These are phyloP conservation scores for Talaromyces sp. DNA, from an alignment of 2,329 filamentous ascomycete genomes.

Conservation along the genomic window DNA sequence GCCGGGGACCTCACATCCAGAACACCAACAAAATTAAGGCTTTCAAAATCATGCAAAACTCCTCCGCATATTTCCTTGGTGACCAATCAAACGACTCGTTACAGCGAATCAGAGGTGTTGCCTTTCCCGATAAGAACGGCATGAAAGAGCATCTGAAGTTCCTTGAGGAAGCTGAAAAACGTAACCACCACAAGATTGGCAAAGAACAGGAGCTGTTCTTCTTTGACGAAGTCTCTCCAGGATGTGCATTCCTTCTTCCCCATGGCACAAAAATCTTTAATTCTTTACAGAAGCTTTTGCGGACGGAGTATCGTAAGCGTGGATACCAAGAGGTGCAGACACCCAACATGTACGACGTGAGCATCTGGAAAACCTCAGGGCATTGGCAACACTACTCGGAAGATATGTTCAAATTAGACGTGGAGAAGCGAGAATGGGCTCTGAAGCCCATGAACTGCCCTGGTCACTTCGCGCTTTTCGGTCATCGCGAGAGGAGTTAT, in stretches of 20 bases:
- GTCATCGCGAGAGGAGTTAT: slow-evolving; percentile 77
- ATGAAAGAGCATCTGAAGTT: slow-evolving; percentile 92
- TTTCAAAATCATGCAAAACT: slow-evolving; percentile 88
- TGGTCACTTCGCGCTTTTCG: slow-evolving; percentile 84
- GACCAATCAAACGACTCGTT: slow-evolving; percentile 91
- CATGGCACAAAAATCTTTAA: slow-evolving; percentile 94
- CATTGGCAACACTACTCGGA: slow-evolving; percentile 94
- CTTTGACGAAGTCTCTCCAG: slow-evolving; percentile 90
- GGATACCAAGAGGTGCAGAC: slow-evolving; percentile 94
- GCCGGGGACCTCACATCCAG: slow-evolving; percentile 89
- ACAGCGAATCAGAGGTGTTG: slow-evolving; percentile 93
- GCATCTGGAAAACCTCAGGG: slow-evolving; percentile 89
- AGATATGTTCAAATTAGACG: slow-evolving; percentile 84
- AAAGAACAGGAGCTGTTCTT: slow-evolving; percentile 97
- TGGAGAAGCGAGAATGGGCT: slow-evolving; percentile 77
- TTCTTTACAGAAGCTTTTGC: slow-evolving; percentile 72
- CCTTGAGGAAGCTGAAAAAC: slow-evolving; percentile 94
- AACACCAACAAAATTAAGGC: slow-evolving; percentile 91
- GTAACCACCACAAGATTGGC: slow-evolving; percentile 89
- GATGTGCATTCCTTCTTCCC: slow-evolving; percentile 85
- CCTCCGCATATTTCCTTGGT: slow-evolving; percentile 85
- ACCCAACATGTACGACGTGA: slow-evolving; percentile 92
- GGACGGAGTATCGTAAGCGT: slow-evolving; percentile 84
- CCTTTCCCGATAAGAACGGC: slow-evolving; percentile 93
- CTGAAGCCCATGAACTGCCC: slow-evolving; percentile 99